Evolutionary conservation across 768 basidiomycete genomes (phyloP), one percentile per base, ranked within the genome.

Genomic region (Fibroporia radiculosa): DNA sequence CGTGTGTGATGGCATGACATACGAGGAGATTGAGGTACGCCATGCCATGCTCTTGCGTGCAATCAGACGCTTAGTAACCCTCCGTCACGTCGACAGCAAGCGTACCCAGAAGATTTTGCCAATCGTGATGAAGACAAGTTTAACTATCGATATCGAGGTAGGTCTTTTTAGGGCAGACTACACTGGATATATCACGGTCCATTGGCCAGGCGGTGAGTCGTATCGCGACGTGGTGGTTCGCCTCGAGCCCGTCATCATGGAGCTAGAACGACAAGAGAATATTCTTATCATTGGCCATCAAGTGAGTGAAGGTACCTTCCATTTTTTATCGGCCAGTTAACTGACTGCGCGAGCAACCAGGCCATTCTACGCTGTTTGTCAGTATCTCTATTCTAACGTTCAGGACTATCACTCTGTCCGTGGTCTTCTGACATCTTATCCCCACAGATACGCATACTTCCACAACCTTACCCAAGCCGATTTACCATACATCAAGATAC

Each of bases 1-100:
- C 20, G 96, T 99, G 26, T 99, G 96, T 58, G 96, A 99, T 64
- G 96, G 85, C 13, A 98, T 99, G 96, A 98, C 96, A 3, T 99
- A 99, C 55, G 84, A 91, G 68, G 95, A 98, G 73, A 98, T 99
- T 47, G 93, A 93, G 74, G 93, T 89, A 45, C 27, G 68, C 39
- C n/a, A n/a, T n/a, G n/a, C n/a, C n/a, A 25, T 29, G 19, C n/a
- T 40, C 25, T 19, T 19, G 23, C 5, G 0, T 23, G 6, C 28
- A 6, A n/a, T n/a, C 10, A 18, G 34, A 35, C 20, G 34, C 20
- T 1, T 18, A 19, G 6, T 35, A 19, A 11, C 27, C 8, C 10
- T 7, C 20, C 8, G 34, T n/a, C n/a, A n/a, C n/a, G n/a, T n/a
- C 23, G 38, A 3, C 52, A 95, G 91, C 80, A 82, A 74, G 77